These are phyloP conservation scores for Hordeum marinum DNA, from an alignment of 176 grass and related monocot genomes.

Conservation along the genomic window DNA sequence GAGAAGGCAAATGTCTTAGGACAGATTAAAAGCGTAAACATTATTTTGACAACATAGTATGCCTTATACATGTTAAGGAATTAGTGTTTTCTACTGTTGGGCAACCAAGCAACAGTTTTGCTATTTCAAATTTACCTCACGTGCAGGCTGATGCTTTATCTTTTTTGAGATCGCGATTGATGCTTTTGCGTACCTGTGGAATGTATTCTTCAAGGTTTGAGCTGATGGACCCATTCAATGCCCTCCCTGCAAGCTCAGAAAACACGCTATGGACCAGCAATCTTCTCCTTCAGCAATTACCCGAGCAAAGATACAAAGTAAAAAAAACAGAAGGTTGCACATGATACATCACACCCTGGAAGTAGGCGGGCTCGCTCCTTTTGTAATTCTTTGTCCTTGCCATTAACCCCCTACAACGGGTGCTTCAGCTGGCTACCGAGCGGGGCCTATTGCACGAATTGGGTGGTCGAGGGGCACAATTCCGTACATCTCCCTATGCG, in stretches of 20 bases:
- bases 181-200: conserved; percentile 42
- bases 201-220: conserved; percentile 63
- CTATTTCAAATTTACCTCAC: background rate
- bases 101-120: background rate
- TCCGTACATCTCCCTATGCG: too few species aligned
- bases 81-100: background rate
- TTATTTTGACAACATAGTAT: background rate
- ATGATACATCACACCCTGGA: too few species aligned
- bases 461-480: too few species aligned
- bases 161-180: background rate
- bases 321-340: too few species aligned
- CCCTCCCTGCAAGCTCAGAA: conserved; percentile 86
- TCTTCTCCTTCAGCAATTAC: conserved; percentile 84
- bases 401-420: too few species aligned
- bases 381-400: too few species aligned
- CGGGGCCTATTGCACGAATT: too few species aligned
- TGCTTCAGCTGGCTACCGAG: too few species aligned
- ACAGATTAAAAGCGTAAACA: background rate
- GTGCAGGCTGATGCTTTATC: background rate
- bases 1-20: background rate
- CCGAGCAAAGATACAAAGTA: conserved; percentile 30
- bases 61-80: background rate
- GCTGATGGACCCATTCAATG: conserved; percentile 61
- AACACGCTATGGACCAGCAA: conserved; percentile 62
- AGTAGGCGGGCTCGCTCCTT: too few species aligned